Conservation (phyloP, 306 rosid species). For the Cicer cuneatum region DNA sequence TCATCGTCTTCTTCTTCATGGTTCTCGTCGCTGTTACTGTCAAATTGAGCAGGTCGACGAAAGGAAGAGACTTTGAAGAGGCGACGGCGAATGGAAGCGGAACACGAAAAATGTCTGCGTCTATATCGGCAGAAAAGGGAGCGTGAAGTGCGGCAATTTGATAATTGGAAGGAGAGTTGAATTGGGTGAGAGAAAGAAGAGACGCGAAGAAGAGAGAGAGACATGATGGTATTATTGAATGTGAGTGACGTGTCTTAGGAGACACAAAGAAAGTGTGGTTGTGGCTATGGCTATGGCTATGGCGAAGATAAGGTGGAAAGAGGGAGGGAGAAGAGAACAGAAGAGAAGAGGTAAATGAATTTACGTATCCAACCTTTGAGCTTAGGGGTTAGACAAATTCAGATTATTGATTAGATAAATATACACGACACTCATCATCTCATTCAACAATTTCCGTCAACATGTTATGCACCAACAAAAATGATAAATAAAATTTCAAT, state of each 20-base stretch:
- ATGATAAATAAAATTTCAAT: too few relatives aligned
- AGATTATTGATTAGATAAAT: not conserved
- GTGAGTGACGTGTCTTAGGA: not conserved
- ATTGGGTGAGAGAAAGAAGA: slow-evolving; percentile 49
- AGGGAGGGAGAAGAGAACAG: not conserved
- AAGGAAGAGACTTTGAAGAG: slow-evolving; percentile 33
- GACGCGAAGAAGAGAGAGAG: slow-evolving; percentile 43
- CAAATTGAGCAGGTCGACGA: slow-evolving; percentile 28
- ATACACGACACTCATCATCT: not conserved
- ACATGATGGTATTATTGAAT: slow-evolving; percentile 26
- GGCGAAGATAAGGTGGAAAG: slow-evolving; percentile 15
- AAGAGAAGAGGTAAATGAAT: not conserved
- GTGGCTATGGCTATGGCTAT: slow-evolving; percentile 29
- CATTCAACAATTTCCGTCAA: not conserved
- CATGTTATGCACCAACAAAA: too few relatives aligned
- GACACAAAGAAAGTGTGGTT: slow-evolving; percentile 32
- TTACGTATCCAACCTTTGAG: slow-evolving; percentile 5
- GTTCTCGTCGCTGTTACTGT: slow-evolving; percentile 44
- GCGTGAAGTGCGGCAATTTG: slow-evolving; percentile 2
- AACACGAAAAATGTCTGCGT: not conserved
- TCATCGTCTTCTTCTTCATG: slow-evolving; percentile 43
- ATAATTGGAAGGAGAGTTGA: slow-evolving; percentile 37
- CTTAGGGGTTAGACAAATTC: not conserved
- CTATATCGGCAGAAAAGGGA: slow-evolving; percentile 43
- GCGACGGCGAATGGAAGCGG: slow-evolving; percentile 41